phyloP scores from a whole-genome alignment of 306 rosid genomes.

The Ormosia semicastrata region DNA sequence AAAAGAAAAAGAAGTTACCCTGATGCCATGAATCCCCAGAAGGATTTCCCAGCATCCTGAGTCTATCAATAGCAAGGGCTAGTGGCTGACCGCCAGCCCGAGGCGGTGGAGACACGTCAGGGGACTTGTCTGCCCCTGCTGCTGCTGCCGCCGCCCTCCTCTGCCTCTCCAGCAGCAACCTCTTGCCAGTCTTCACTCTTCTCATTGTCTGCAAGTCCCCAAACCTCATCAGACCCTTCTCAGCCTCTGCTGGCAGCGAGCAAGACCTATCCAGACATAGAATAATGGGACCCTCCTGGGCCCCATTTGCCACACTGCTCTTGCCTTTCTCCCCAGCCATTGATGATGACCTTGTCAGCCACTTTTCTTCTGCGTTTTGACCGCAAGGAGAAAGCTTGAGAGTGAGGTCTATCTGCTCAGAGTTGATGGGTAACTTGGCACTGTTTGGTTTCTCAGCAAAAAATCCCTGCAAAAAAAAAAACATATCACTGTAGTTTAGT shows the following conservation, averaged over 20 bases:
- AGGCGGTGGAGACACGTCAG: background rate
- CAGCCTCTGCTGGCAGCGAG: constrained; percentile 21
- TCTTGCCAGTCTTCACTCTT: constrained; percentile 34
- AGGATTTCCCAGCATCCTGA: background rate
- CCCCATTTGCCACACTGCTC: background rate
- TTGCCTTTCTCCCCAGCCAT: background rate
- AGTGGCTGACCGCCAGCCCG: background rate
- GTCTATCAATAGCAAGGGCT: background rate
- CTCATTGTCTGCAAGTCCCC: constrained; percentile 41
- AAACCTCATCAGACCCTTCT: constrained; percentile 28
- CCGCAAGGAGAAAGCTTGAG: constrained; percentile 30
- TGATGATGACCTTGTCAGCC: constrained; percentile 21
- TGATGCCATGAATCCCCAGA: background rate
- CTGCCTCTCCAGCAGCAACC: constrained; percentile 31
- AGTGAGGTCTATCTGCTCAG: constrained; percentile 24
- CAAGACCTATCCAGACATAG: background rate
- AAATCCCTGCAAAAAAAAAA: background rate
- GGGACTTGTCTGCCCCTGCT: background rate
- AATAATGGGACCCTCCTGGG: background rate
- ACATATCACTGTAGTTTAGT: background rate
- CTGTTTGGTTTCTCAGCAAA: background rate
- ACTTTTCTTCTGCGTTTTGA: constrained; percentile 18
- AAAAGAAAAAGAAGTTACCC: constrained; percentile 13
- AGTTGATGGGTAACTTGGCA: background rate
- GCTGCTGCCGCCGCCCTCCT: background rate